Percentiles rank a stretch among this genome's conserved stretches.
Evolutionary conservation across 2,329 filamentous ascomycete genomes (phyloP).

Genomic region (Fusarium sp.): DNA sequence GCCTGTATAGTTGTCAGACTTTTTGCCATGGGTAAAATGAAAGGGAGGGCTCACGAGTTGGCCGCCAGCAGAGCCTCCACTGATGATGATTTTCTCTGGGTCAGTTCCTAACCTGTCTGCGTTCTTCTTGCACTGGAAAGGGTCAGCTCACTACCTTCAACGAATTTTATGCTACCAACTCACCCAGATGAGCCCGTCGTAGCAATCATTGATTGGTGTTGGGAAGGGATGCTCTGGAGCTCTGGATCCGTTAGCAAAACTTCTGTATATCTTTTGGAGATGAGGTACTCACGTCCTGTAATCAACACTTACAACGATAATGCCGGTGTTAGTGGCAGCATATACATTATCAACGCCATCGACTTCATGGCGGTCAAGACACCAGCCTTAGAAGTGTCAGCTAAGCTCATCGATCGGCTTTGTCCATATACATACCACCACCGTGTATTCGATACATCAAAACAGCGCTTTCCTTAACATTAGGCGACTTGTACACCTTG

Average conservation of each 20-base stretch:
- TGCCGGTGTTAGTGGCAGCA: constrained; percentile 17
- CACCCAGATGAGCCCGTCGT: constrained; percentile 39
- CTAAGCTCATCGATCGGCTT: not conserved
- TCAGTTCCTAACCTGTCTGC: constrained; percentile 20
- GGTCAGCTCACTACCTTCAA: not conserved
- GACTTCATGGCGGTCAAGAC: constrained; percentile 36
- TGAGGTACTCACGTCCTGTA: constrained; percentile 27
- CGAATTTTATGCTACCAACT: not conserved
- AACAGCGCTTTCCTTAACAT: constrained; percentile 11
- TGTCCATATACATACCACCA: constrained; percentile 21
- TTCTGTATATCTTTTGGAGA: fast-evolving
- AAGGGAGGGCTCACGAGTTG: constrained; percentile 16
- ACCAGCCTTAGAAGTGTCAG: constrained; percentile 24
- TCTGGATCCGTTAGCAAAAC: not conserved
- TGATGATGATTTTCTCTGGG: constrained; percentile 32
- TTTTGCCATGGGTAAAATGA: not conserved
- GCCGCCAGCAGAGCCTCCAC: constrained; percentile 36
- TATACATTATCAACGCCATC: constrained; percentile 39
- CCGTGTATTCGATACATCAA: constrained; percentile 42
- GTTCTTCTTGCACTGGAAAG: constrained; percentile 33
- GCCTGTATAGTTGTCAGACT: constrained; percentile 8
- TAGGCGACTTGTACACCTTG: constrained; percentile 30
- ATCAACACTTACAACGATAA: constrained; percentile 39
- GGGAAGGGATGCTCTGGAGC: constrained; percentile 39
- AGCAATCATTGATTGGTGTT: constrained; percentile 32